Evolutionary conservation across 352 stramenopile genomes (phyloP).

Genomic region (Elongisporangium prolatum): DNA sequence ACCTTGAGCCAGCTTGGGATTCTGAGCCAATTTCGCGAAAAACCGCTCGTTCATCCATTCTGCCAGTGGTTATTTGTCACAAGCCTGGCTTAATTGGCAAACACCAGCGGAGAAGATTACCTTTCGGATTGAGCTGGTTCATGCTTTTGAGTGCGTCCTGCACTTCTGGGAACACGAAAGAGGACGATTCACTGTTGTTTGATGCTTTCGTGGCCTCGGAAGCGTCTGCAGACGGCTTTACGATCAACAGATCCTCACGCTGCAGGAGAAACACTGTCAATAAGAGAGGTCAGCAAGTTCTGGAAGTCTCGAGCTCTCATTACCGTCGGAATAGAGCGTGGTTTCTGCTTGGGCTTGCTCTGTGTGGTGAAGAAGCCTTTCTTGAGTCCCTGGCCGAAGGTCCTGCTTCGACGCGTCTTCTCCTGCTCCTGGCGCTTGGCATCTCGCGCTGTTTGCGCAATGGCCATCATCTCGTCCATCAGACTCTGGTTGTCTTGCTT

Average conservation of each 20-base stretch:
- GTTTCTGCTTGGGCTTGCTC: slow-evolving; percentile 6
- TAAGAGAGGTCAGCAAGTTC: slow-evolving; percentile 3
- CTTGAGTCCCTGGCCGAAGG: slow-evolving; percentile 62
- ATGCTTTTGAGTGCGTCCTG: slow-evolving; percentile 58
- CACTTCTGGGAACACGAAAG: slow-evolving; percentile 72
- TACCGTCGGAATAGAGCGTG: slow-evolving; percentile 5
- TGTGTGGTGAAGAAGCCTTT: slow-evolving; percentile 63
- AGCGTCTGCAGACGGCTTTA: slow-evolving; percentile 9
- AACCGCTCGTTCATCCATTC: slow-evolving; percentile 77
- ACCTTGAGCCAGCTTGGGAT: slow-evolving; percentile 56
- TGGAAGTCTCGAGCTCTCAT: slow-evolving; percentile 3
- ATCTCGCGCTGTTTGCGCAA: slow-evolving; percentile 48
- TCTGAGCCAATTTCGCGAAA: slow-evolving; percentile 57
- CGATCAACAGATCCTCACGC: slow-evolving; percentile 38
- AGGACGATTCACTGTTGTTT: slow-evolving; percentile 6
- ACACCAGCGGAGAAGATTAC: too few species aligned
- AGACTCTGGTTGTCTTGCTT: slow-evolving; percentile 26
- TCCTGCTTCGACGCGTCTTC: slow-evolving; percentile 32
- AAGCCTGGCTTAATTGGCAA: too few species aligned
- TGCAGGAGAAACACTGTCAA: slow-evolving; percentile 7
- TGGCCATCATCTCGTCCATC: slow-evolving; percentile 75
- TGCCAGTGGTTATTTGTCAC: too few species aligned
- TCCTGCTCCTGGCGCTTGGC: slow-evolving; percentile 39
- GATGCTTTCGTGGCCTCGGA: slow-evolving; percentile 12
- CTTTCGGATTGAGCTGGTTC: slow-evolving; percentile 58